phyloP scores from a whole-genome alignment of 371 early-diverging fungal species.

The Mucor ambiguus region DNA sequence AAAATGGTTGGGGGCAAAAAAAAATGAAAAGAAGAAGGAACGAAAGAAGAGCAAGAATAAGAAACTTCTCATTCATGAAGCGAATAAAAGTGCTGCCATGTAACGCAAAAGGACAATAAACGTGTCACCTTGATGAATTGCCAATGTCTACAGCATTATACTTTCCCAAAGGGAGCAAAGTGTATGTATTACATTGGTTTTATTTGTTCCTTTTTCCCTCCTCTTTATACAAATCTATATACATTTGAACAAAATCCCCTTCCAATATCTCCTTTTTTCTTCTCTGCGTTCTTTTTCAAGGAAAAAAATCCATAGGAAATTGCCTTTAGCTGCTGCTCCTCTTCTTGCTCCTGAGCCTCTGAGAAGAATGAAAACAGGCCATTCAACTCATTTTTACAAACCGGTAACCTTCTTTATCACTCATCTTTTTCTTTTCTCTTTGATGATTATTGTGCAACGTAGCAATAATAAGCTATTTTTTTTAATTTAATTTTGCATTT shows the following conservation, averaged over 20 bases:
- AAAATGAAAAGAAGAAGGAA: not conserved
- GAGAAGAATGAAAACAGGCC: not conserved
- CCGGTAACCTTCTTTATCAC: not conserved
- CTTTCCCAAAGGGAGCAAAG: conserved; percentile 15
- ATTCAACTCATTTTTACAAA: not conserved
- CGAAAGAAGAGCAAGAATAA: not conserved
- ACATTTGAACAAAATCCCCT: not conserved
- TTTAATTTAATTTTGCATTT: not conserved
- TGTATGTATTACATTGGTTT: not conserved
- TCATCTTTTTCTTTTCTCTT: not conserved
- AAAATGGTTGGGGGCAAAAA: not conserved
- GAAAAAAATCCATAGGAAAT: not conserved
- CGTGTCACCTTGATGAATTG: conserved; percentile 7
- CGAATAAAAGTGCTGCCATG: not conserved
- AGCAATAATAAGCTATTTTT: not conserved
- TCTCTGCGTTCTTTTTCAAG: not conserved
- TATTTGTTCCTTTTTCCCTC: not conserved
- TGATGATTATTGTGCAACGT: not conserved
- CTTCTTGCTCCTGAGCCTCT: not conserved
- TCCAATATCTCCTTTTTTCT: not conserved
- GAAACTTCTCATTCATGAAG: not conserved
- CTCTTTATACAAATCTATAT: not conserved
- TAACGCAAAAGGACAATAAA: conserved; percentile 16
- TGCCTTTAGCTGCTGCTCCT: not conserved
- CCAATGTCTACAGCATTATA: not conserved